phyloP scores from a whole-genome alignment of 2,329 filamentous ascomycete species.

The Paecilomyces niveus region DNA sequence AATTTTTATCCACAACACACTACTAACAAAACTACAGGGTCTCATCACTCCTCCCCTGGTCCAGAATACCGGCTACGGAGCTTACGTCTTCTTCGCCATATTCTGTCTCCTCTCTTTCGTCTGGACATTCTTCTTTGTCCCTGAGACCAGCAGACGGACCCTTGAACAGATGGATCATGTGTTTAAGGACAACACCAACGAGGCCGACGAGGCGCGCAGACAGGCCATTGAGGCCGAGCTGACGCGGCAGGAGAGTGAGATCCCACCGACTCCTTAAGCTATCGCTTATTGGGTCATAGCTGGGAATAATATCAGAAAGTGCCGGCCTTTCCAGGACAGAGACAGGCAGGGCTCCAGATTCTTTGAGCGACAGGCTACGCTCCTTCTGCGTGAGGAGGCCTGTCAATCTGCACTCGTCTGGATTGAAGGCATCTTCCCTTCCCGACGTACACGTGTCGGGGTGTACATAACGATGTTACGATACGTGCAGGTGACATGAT shows the following conservation, averaged over 20 bases:
- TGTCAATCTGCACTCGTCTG: too few relatives aligned
- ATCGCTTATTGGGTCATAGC: too few relatives aligned
- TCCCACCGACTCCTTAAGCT: slow-evolving; percentile 4
- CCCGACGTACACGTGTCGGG: not conserved
- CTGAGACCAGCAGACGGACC: slow-evolving; percentile 51
- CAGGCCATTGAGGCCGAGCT: slow-evolving; percentile 26
- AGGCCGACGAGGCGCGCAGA: slow-evolving; percentile 21
- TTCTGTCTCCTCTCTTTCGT: slow-evolving; percentile 45
- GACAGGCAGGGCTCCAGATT: too few relatives aligned
- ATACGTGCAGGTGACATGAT: not conserved
- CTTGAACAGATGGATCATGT: slow-evolving; percentile 50
- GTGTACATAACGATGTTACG: not conserved
- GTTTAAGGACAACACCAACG: slow-evolving; percentile 32
- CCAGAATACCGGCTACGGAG: slow-evolving; percentile 46
- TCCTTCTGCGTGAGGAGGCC: too few relatives aligned
- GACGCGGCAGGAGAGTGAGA: slow-evolving; percentile 11
- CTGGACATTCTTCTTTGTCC: slow-evolving; percentile 50
- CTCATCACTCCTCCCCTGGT: slow-evolving; percentile 60
- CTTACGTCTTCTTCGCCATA: slow-evolving; percentile 54
- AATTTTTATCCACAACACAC: not conserved
- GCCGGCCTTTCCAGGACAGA: too few relatives aligned
- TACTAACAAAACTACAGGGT: slow-evolving; percentile 29
- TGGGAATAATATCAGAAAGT: too few relatives aligned
- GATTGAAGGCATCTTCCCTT: too few relatives aligned
- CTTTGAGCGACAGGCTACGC: too few relatives aligned